Percentiles rank a stretch among this genome's conserved stretches.
Conservation (phyloP, 805 yeast genomes). For the Wickerhamiella qilinensis region DNA sequence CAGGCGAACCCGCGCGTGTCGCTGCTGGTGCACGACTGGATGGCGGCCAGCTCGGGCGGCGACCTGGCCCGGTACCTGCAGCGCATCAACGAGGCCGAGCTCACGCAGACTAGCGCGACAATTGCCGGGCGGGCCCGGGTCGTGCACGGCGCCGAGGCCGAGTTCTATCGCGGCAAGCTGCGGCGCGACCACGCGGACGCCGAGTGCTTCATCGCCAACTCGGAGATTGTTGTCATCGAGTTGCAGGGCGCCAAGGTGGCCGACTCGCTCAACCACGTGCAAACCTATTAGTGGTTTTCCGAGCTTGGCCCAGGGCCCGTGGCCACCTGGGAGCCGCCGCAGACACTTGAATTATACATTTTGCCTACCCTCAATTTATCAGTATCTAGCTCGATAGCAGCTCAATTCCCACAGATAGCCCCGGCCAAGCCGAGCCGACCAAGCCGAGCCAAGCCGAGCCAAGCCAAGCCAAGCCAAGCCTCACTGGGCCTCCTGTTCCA, state of each 20-base stretch:
- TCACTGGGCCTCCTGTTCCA: too few species aligned
- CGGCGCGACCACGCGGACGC: conserved; percentile 54
- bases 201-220: conserved; percentile 45
- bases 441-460: too few species aligned
- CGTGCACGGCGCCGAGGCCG: conserved; percentile 32
- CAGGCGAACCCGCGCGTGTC: conserved; percentile 60
- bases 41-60: conserved; percentile 38
- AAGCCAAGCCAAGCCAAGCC: too few species aligned
- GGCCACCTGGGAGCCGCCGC: too few species aligned
- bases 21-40: conserved; percentile 71
- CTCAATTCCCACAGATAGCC: too few species aligned
- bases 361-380: too few species aligned
- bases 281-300: conserved; percentile 1
- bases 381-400: too few species aligned
- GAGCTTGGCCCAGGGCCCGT: too few species aligned
- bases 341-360: too few species aligned
- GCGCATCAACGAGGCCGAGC: conserved; percentile 61
- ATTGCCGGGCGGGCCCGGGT: conserved; percentile 55
- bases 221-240: conserved; percentile 46
- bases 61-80: conserved; percentile 33
- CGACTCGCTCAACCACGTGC: conserved; percentile 26
- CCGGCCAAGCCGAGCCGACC: too few species aligned
- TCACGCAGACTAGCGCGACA: conserved; percentile 71
- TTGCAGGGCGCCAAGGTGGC: conserved; percentile 61
- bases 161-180: conserved; percentile 45